Conservation (phyloP, 2,329 filamentous ascomycete species). For the Tolypocladium capitatum region DNA sequence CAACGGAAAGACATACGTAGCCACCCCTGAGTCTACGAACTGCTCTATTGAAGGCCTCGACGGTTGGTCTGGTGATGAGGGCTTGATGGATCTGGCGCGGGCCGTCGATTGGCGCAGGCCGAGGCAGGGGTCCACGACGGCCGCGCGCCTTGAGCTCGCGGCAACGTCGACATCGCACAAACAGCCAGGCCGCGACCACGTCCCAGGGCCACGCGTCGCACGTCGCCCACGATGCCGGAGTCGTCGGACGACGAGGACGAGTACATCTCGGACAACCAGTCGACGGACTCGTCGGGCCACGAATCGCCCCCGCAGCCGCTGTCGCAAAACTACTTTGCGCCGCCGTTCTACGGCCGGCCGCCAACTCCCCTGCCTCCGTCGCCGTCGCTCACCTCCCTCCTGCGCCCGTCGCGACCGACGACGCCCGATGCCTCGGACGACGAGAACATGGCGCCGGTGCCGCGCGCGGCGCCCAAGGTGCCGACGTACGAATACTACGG, state of each 20-base stretch:
- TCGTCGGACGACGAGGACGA: slow-evolving; percentile 23
- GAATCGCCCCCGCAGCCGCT: slow-evolving; percentile 29
- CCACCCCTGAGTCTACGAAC: too few relatives aligned
- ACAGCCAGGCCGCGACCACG: not conserved
- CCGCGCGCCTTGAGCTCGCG: not conserved
- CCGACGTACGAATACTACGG: slow-evolving; percentile 99
- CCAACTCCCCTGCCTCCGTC: slow-evolving; percentile 88
- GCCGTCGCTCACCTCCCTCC: slow-evolving; percentile 79
- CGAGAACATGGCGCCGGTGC: slow-evolving; percentile 72
- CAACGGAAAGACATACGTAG: not conserved
- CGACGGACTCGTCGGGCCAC: slow-evolving; percentile 17
- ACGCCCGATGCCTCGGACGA: slow-evolving; percentile 88
- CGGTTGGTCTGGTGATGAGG: not conserved
- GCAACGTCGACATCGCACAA: not conserved
- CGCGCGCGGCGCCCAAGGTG: slow-evolving; percentile 78
- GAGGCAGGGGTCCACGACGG: too few relatives aligned
- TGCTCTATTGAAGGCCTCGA: not conserved
- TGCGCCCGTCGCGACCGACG: slow-evolving; percentile 81
- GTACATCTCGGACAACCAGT: slow-evolving; percentile 21
- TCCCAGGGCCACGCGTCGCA: not conserved
- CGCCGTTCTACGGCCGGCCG: slow-evolving; percentile 95
- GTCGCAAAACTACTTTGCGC: slow-evolving; percentile 47
- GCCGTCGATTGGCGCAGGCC: not conserved
- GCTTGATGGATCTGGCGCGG: not conserved
- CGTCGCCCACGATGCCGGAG: slow-evolving; percentile 18